Evolutionary conservation across 345 rosid genomes (phyloP).

Genomic region (Hirschfeldia incana): DNA sequence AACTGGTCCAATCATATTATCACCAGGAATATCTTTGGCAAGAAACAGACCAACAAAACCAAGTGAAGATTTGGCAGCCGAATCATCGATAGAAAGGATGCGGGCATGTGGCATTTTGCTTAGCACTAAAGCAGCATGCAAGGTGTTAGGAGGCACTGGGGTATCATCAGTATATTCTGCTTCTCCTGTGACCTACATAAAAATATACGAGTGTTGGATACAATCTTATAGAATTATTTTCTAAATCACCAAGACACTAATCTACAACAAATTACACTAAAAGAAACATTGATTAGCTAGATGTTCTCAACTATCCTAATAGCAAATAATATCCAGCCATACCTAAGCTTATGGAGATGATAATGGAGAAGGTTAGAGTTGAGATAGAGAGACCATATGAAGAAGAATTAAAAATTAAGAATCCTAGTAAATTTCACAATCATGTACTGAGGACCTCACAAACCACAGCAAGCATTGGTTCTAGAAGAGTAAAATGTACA

Average conservation of each 20-base stretch:
- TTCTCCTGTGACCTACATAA: not conserved
- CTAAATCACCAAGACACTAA: not conserved
- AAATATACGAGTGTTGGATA: not conserved
- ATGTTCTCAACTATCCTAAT: not conserved
- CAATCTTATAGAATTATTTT: not conserved
- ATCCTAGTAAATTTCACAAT: not conserved
- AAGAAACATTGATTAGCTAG: not conserved
- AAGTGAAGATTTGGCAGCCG: not conserved
- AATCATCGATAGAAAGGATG: not conserved
- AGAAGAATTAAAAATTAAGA: not conserved
- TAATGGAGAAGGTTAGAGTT: slow-evolving; percentile 3
- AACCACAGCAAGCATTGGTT: not conserved
- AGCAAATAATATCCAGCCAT: not conserved
- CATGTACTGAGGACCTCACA: not conserved
- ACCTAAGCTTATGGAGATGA: not conserved
- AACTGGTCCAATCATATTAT: not conserved
- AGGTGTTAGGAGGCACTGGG: not conserved
- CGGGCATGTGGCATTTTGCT: not conserved
- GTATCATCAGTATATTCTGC: not conserved
- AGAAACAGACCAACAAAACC: not conserved
- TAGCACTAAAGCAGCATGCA: not conserved
- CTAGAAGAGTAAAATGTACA: not conserved
- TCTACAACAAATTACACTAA: not conserved
- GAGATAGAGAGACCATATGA: slow-evolving; percentile 1
- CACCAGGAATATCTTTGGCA: not conserved